Percentiles rank a stretch among this genome's conserved stretches.
These are phyloP conservation scores for Floccularia luteovirens DNA, from an alignment of 768 basidiomycete genomes.

Conservation along the genomic window DNA sequence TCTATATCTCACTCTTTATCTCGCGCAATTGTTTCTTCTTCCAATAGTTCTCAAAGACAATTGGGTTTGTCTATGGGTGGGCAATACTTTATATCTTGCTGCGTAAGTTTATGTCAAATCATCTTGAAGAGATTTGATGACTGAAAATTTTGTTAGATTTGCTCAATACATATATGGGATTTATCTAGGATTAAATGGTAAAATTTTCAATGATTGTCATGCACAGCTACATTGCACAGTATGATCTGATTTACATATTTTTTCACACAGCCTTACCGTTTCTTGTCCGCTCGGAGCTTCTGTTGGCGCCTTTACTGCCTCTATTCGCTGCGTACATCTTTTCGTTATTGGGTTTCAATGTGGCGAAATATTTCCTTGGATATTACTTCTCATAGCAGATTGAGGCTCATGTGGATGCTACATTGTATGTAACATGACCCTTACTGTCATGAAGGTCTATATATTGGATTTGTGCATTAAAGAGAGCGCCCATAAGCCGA, in stretches of 20 bases:
- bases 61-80: constrained; percentile 92
- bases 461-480: too few relatives aligned
- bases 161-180: constrained; percentile 90
- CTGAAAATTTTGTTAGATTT: constrained; percentile 37
- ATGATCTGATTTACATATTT: constrained; percentile 2
- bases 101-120: constrained; percentile 44
- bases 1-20: constrained; percentile 82
- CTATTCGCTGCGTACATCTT: constrained; percentile 81
- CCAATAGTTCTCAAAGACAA: constrained; percentile 77
- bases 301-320: constrained; percentile 87
- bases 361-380: constrained; percentile 73
- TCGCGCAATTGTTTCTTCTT: constrained; percentile 81
- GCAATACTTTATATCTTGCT: constrained; percentile 86
- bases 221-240: neutral
- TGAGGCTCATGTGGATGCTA: neutral
- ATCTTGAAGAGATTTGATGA: neutral
- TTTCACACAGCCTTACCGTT: constrained; percentile 75
- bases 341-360: constrained; percentile 86
- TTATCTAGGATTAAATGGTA: constrained; percentile 80
- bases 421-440: too few relatives aligned
- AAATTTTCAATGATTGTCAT: constrained; percentile 11
- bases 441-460: too few relatives aligned
- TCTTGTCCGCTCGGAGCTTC: constrained; percentile 80
- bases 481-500: too few relatives aligned
- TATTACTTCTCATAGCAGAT: constrained; percentile 53